Percentiles rank a stretch among this genome's conserved stretches.
These are phyloP conservation scores for Xanthoconium purpureum DNA, from an alignment of 768 basidiomycete genomes.

Conservation along the genomic window DNA sequence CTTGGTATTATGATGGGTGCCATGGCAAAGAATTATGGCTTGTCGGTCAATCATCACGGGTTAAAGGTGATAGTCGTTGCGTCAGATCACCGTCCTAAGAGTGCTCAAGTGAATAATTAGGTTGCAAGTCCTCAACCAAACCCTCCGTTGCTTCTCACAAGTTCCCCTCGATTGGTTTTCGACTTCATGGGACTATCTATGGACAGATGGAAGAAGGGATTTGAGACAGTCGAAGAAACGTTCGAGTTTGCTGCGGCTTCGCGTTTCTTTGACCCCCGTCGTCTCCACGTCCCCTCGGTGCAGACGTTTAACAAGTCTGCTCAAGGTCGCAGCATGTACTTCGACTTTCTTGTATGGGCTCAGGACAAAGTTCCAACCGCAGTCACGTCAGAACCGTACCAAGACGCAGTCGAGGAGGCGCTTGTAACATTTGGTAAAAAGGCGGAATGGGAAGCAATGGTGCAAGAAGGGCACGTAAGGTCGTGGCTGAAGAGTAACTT, in stretches of 20 bases:
- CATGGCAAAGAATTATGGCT: slow-evolving; percentile 48
- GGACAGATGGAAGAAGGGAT: slow-evolving; percentile 50
- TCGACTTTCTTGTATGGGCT: slow-evolving; percentile 54
- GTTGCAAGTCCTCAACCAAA: slow-evolving; percentile 30
- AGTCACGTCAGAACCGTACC: slow-evolving; percentile 10
- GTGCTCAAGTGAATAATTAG: slow-evolving; percentile 24
- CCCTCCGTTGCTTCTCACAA: slow-evolving; percentile 46
- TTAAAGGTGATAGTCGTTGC: slow-evolving; percentile 45
- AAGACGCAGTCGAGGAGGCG: slow-evolving; percentile 41
- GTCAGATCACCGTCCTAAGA: neutral
- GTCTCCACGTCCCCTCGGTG: slow-evolving; percentile 35
- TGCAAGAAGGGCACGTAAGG: slow-evolving; percentile 25
- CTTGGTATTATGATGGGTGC: slow-evolving; percentile 67
- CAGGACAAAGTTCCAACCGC: slow-evolving; percentile 20
- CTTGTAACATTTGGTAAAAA: slow-evolving; percentile 51
- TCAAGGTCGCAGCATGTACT: slow-evolving; percentile 53
- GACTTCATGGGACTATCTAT: slow-evolving; percentile 57
- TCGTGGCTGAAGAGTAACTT: slow-evolving; percentile 43
- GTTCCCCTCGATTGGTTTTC: slow-evolving; percentile 48
- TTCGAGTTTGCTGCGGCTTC: slow-evolving; percentile 59
- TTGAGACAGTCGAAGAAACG: slow-evolving; percentile 48
- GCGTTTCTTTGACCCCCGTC: slow-evolving; percentile 47
- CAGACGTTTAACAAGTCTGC: slow-evolving; percentile 41
- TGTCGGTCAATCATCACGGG: slow-evolving; percentile 51
- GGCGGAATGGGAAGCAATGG: slow-evolving; percentile 42